Conservation (phyloP, 441 rosid species). For the Gossypium schwendimanii region DNA sequence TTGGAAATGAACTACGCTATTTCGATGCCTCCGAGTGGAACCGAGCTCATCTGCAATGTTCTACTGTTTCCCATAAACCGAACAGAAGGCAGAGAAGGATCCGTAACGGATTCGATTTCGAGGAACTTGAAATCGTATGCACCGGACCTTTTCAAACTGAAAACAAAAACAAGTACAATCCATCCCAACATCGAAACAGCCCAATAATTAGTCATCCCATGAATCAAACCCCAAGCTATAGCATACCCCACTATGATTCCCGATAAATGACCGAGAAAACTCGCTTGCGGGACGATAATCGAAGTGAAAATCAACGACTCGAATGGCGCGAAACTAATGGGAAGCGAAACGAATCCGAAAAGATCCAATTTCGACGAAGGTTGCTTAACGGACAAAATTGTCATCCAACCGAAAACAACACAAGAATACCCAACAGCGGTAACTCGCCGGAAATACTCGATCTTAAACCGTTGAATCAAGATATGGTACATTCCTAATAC, state of each 20-base stretch:
- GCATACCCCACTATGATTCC: constrained; percentile 91
- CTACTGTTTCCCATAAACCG: constrained; percentile 70
- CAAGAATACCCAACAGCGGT: constrained; percentile 96
- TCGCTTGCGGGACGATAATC: constrained; percentile 94
- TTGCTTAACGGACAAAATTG: constrained; percentile 83
- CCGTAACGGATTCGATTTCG: constrained; percentile 79
- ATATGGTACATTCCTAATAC: constrained; percentile 73
- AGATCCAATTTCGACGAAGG: constrained; percentile 89
- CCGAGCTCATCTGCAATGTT: constrained; percentile 69
- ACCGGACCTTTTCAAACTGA: constrained; percentile 85
- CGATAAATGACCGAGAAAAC: constrained; percentile 88
- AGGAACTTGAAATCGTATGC: constrained; percentile 76
- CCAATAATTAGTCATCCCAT: constrained; percentile 95
- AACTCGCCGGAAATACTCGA: constrained; percentile 81
- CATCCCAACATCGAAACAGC: constrained; percentile 82
- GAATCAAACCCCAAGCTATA: constrained; percentile 85
- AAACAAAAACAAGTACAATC: constrained; percentile 58
- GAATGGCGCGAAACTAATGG: constrained; percentile 90
- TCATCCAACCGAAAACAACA: constrained; percentile 98
- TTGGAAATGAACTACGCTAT: constrained; percentile 31
- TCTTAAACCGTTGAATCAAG: constrained; percentile 58
- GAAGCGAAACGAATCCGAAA: constrained; percentile 82
- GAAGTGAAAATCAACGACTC: constrained; percentile 91
- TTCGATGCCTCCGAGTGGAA: constrained; percentile 66
- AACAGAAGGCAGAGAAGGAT: constrained; percentile 75